phyloP scores from a whole-genome alignment of 2,329 filamentous ascomycete genomes.

The Trichoderma guizhouense region DNA sequence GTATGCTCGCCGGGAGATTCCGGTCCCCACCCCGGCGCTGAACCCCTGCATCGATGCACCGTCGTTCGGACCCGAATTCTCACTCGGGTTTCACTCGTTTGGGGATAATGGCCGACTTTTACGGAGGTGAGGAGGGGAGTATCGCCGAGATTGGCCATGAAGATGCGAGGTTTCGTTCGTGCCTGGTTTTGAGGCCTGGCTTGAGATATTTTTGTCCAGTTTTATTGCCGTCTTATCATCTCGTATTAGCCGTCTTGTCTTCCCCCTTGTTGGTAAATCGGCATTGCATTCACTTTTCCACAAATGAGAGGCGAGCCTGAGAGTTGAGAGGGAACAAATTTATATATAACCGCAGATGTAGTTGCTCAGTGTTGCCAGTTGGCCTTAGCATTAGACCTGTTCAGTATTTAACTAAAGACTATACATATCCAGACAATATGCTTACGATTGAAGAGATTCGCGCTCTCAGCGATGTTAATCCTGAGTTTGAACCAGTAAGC shows the following conservation, averaged over 20 bases:
- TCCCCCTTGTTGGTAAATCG: not conserved
- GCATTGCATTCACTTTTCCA: not conserved
- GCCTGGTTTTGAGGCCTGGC: not conserved
- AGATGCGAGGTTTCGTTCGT: not conserved
- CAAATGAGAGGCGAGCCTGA: not conserved
- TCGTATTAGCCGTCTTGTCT: not conserved
- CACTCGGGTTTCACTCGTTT: not conserved
- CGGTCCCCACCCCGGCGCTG: not conserved
- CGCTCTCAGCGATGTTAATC: constrained; percentile 23
- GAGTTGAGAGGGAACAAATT: not conserved
- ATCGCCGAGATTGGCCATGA: not conserved
- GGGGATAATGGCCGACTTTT: not conserved
- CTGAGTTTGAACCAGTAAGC: constrained; percentile 22
- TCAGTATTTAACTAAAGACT: not conserved
- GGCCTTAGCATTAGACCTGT: not conserved
- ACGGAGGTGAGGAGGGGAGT: not conserved
- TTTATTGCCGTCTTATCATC: not conserved
- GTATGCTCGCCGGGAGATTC: not conserved
- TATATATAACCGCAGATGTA: not conserved
- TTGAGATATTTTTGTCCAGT: not conserved
- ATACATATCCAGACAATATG: constrained; percentile 20
- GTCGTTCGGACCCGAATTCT: not conserved
- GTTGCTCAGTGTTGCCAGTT: not conserved
- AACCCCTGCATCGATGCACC: not conserved
- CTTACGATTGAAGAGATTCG: constrained; percentile 26